phyloP scores from a whole-genome alignment of 192 early-diverging fungal species.

The Coemansia sp. region DNA sequence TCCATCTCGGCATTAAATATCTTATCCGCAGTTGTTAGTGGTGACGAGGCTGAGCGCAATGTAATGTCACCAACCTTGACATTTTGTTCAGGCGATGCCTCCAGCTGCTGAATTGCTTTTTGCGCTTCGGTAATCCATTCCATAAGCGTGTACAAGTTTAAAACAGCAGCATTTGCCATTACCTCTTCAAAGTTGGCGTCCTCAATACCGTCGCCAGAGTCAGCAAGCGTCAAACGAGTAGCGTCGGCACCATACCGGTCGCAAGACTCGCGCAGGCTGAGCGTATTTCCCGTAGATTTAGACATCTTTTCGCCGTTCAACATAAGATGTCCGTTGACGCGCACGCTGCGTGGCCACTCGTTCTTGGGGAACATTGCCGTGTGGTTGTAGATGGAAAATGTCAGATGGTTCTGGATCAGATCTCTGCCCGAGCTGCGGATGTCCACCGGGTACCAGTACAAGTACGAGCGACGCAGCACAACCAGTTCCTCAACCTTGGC shows the following conservation, averaged over 20 bases:
- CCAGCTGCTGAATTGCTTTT: constrained; percentile 52
- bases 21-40: constrained; percentile 70
- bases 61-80: constrained; percentile 38
- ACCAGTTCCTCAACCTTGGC: constrained; percentile 66
- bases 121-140: constrained; percentile 87
- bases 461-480: constrained; percentile 81
- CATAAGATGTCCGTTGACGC: constrained; percentile 93
- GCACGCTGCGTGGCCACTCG: constrained; percentile 84
- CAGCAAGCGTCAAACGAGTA: constrained; percentile 90
- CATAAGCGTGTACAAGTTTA: constrained; percentile 83
- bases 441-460: constrained; percentile 98
- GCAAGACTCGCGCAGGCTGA: constrained; percentile 78
- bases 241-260: constrained; percentile 94
- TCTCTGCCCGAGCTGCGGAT: constrained; percentile 97
- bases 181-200: constrained; percentile 98
- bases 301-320: constrained; percentile 97
- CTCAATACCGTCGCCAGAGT: constrained; percentile 93
- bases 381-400: constrained; percentile 97
- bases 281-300: constrained; percentile 96
- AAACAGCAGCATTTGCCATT: constrained; percentile 92
- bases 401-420: constrained; percentile 95
- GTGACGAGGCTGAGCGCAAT: constrained; percentile 55
- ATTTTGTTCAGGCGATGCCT: constrained; percentile 48
- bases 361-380: constrained; percentile 89
- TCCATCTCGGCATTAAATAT: constrained; percentile 94